Evolutionary conservation across 495 filamentous ascomycete genomes (phyloP), one percentile per base, ranked within the genome.

Genomic region (Xylaria sp.): DNA sequence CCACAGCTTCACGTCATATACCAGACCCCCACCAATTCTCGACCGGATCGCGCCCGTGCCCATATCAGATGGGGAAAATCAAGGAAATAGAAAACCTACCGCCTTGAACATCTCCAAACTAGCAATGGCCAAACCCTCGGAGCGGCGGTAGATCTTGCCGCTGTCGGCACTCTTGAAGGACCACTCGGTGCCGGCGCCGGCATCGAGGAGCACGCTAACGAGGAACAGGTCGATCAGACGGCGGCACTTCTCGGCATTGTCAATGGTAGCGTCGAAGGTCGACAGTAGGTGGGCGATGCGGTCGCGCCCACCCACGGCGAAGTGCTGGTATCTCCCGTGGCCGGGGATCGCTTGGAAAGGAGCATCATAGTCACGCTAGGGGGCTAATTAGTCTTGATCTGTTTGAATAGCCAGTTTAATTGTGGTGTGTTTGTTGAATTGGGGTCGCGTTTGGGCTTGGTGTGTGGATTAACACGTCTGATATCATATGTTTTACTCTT

Each of bases 101-200:
- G 81, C 86, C 82, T 96, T 97, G 84, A 98, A 99, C 96, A 99
- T 99, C 76, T 98, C 96, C 77, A 99, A 81, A 79, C 92, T 95
- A 29, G 97, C 96, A 55, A 99, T 91, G 6, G 96, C 96, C 72
- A 99, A 84, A 29, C 96, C 96, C 79, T 99, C 96, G 67, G 94
- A 97, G 48, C 96, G 88, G 48, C 90, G 87, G 78, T 94, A 98
- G 17, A 91, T 76, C 70, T 90, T 92, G 40, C 95, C 95, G 71
- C 94, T 97, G 77, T 98, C 93, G 73, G 92, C 91, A 69, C 93
- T 94, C 82, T 91, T 94, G 82, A 97, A 99, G 48, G 90, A 91
- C 94, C 94, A 97, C 33, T 83, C 81, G 17, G 91, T 92, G 31
- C 94, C 94, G 1, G 94, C 93, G 5, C 94, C 94, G 5, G 94